Conservation (phyloP, 2,329 filamentous ascomycete species). For the Colletotrichum truncatum region DNA sequence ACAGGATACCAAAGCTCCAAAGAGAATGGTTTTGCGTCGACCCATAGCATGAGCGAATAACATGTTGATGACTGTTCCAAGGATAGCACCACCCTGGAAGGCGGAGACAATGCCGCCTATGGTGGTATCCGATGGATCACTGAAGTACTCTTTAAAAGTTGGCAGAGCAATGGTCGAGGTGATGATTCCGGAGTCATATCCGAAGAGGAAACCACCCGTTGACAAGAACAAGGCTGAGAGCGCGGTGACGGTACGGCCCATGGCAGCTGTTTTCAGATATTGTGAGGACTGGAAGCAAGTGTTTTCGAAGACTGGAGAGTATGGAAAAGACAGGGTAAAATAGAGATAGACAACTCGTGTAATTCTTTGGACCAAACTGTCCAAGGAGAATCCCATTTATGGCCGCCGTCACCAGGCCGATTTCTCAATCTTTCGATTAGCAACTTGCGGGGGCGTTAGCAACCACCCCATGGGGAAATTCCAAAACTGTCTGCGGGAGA, state of each 20-base stretch:
- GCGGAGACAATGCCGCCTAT: slow-evolving; percentile 37
- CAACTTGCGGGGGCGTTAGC: too few species aligned
- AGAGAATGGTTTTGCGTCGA: slow-evolving; percentile 40
- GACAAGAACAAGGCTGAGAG: slow-evolving; percentile 36
- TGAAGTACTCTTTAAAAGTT: slow-evolving; percentile 50
- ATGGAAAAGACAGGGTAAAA: too few species aligned
- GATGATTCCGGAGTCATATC: slow-evolving; percentile 58
- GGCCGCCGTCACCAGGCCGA: too few species aligned
- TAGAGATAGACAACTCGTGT: too few species aligned
- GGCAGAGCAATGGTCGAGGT: slow-evolving; percentile 41
- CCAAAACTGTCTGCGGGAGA: too few species aligned
- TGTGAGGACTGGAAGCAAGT: not conserved
- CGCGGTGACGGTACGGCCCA: slow-evolving; percentile 21
- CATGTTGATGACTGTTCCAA: slow-evolving; percentile 40
- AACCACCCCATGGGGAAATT: too few species aligned
- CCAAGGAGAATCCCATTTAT: too few species aligned
- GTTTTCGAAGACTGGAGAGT: too few species aligned
- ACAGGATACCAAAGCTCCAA: slow-evolving; percentile 39
- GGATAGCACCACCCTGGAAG: slow-evolving; percentile 38
- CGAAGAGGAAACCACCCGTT: slow-evolving; percentile 44
- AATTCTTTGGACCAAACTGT: too few species aligned
- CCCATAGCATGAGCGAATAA: slow-evolving; percentile 40
- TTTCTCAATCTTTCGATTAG: too few species aligned
- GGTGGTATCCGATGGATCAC: slow-evolving; percentile 41
- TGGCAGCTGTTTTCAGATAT: slow-evolving; percentile 23